Conservation (phyloP, 192 early-diverging fungal species). For the Coemansia sp. region DNA sequence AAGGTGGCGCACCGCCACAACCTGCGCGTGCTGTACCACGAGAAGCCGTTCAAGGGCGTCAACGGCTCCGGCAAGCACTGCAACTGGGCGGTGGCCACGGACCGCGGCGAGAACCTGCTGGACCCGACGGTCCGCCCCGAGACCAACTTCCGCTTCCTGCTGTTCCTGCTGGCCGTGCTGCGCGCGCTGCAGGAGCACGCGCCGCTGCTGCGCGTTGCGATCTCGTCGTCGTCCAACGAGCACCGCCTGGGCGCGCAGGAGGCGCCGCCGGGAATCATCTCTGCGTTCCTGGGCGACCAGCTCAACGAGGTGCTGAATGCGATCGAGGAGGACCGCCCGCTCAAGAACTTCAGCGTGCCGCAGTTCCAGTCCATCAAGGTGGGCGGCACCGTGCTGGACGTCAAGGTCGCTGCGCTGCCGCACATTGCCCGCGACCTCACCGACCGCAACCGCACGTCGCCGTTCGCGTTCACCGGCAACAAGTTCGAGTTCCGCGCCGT, state of each 20-base stretch:
- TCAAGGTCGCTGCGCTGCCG: constrained; percentile 92
- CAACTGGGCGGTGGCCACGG: constrained; percentile 96
- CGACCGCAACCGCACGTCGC: constrained; percentile 99
- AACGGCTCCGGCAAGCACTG: constrained; percentile 99
- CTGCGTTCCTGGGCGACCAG: constrained; percentile 96
- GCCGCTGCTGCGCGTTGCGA: constrained; percentile 84
- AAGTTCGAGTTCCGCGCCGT: constrained; percentile 99
- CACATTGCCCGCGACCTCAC: constrained; percentile 93
- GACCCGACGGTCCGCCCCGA: constrained; percentile 95
- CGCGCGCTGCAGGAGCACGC: constrained; percentile 91
- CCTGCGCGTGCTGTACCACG: constrained; percentile 97
- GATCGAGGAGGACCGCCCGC: constrained; percentile 81
- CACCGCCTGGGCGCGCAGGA: constrained; percentile 98
- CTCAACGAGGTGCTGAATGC: constrained; percentile 92
- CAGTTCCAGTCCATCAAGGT: constrained; percentile 90
- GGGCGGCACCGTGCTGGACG: constrained; percentile 91
- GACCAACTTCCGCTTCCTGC: constrained; percentile 97
- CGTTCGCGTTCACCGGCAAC: constrained; percentile 99
- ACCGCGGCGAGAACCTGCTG: constrained; percentile 94
- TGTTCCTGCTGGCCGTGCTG: constrained; percentile 90
- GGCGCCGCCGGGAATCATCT: constrained; percentile 97
- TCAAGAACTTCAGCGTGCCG: constrained; percentile 84
- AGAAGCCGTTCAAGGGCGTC: constrained; percentile 99
- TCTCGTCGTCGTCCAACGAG: constrained; percentile 94
- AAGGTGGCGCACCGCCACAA: constrained; percentile 96